phyloP scores from a whole-genome alignment of 164 flowering plant genomes.

The Malania oleifera region DNA sequence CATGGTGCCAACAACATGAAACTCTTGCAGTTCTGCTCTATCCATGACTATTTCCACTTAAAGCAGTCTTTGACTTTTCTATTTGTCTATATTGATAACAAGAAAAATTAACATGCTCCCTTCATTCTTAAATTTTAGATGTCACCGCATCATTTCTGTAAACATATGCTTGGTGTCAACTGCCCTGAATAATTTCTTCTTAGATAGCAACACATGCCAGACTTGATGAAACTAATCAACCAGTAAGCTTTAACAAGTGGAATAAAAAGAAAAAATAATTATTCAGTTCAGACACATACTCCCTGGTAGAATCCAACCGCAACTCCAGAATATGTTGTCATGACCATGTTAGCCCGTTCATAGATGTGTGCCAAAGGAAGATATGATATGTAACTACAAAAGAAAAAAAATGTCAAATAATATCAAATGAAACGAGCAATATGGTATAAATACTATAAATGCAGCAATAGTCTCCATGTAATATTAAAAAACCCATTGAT shows the following conservation, averaged over 20 bases:
- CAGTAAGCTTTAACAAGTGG: not conserved
- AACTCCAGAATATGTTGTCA: conserved; percentile 55
- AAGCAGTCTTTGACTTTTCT: not conserved
- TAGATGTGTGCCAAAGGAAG: conserved; percentile 98
- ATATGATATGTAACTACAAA: conserved; percentile 83
- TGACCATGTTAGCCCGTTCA: conserved; percentile 77
- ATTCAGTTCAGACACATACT: conserved; percentile 33
- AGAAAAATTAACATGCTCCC: not conserved
- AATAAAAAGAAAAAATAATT: not conserved
- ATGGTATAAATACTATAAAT: not conserved
- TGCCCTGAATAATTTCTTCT: no score
- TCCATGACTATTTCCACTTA: no score
- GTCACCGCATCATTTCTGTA: no score
- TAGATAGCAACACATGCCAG: not conserved
- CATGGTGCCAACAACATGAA: no score
- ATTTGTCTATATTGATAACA: not conserved
- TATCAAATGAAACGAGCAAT: not conserved
- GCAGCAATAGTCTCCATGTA: not conserved
- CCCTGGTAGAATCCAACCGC: conserved; percentile 98
- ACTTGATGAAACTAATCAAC: not conserved
- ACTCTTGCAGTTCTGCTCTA: no score
- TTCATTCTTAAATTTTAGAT: no score
- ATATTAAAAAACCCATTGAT: not conserved
- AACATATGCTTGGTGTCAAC: no score
- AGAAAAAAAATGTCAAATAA: conserved; percentile 1